A percentile compares a stretch with the other conserved stretches of the same genome.
These are phyloP conservation scores for Cutaneotrichosporon sp. DNA, from an alignment of 1,284 basidiomycete genomes.

Conservation along the genomic window DNA sequence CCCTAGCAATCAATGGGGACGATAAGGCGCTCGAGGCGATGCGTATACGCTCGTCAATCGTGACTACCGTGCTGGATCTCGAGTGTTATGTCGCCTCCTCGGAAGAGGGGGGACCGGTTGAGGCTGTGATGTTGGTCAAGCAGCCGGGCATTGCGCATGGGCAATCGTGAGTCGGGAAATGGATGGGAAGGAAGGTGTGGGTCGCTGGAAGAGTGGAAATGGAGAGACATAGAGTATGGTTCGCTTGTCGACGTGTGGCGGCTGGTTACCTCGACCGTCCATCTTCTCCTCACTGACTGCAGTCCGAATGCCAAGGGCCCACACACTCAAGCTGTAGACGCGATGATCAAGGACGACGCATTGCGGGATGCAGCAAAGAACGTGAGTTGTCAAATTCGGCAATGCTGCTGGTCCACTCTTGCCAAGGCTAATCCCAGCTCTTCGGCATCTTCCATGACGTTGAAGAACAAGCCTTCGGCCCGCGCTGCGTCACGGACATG, in stretches of 20 bases:
- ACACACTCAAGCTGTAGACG: constrained; percentile 3
- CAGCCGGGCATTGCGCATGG: constrained; percentile 13
- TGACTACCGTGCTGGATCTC: constrained; percentile 8
- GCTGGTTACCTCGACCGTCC: too few species aligned
- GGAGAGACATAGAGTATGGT: too few species aligned
- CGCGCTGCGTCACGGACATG: constrained; percentile 8
- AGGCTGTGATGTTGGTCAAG: constrained; percentile 15
- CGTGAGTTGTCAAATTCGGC: neutral
- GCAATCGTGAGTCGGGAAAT: constrained; percentile 8
- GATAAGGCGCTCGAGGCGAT: neutral
- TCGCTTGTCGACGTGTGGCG: too few species aligned
- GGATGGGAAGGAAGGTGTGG: neutral
- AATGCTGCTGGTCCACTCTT: too few species aligned
- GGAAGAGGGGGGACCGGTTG: neutral
- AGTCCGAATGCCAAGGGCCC: constrained; percentile 9
- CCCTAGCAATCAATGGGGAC: constrained; percentile 3
- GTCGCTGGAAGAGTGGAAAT: neutral
- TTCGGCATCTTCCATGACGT: constrained; percentile 6
- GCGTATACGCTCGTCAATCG: constrained; percentile 1
- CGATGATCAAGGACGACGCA: neutral
- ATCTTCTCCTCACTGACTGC: neutral
- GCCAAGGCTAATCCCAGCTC: neutral
- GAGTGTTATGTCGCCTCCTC: constrained; percentile 6
- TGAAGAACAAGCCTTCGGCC: constrained; percentile 9
- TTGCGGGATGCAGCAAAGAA: neutral